Conservation (phyloP, 495 filamentous ascomycete species). For the Penicillium canescens region DNA sequence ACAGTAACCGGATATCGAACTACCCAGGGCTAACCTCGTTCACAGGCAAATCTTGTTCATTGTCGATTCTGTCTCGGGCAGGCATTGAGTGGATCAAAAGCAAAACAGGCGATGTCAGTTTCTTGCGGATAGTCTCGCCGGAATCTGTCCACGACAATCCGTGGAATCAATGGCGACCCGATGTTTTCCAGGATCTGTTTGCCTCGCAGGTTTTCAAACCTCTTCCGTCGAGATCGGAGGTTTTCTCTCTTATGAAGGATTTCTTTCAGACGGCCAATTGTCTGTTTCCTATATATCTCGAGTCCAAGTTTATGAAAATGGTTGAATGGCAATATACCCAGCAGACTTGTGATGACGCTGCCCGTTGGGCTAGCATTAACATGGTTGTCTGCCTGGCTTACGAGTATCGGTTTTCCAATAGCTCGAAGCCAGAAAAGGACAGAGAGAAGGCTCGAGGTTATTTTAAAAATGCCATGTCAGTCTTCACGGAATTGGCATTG, state of each 20-base stretch:
- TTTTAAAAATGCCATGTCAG: constrained; percentile 92
- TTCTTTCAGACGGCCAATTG: constrained; percentile 96
- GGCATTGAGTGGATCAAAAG: constrained; percentile 97
- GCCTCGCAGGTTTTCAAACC: constrained; percentile 73
- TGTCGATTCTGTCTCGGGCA: constrained; percentile 92
- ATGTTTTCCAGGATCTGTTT: constrained; percentile 90
- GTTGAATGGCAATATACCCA: constrained; percentile 91
- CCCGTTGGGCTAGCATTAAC: constrained; percentile 96
- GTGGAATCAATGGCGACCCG: constrained; percentile 88
- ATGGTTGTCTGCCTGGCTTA: constrained; percentile 88
- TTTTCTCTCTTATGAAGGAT: constrained; percentile 77
- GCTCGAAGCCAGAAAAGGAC: constrained; percentile 80
- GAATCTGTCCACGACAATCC: constrained; percentile 74
- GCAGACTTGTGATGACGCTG: constrained; percentile 88
- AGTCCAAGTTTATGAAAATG: constrained; percentile 91
- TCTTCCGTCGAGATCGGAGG: constrained; percentile 77
- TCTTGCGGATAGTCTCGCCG: constrained; percentile 79
- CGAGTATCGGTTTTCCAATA: constrained; percentile 84
- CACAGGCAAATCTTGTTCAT: constrained; percentile 83
- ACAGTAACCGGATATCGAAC: background rate
- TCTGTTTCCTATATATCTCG: constrained; percentile 94
- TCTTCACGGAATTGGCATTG: constrained; percentile 85
- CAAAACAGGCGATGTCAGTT: constrained; percentile 86
- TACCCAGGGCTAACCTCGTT: constrained; percentile 10
- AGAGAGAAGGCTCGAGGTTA: constrained; percentile 88